Base-by-base conservation (phyloP, 768 basidiomycete genomes). In the Calocera cornea region DNA sequence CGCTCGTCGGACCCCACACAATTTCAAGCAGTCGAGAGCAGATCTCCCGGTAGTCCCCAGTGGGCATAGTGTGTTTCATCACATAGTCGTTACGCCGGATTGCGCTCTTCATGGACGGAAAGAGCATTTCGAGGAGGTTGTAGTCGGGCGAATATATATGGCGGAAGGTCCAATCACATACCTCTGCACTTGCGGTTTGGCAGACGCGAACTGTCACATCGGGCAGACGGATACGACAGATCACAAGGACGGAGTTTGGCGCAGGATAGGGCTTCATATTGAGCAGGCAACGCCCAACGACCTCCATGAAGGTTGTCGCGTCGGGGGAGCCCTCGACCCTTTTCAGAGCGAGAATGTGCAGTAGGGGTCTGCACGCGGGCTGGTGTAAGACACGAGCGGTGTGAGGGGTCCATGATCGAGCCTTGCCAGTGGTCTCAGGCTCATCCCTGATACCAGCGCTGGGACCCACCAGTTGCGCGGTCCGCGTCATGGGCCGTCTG, bases 251-350 rank as follows among this genome's bases (percentile, higher is more conserved):
- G 2, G 76, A 79, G 11, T 79, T 77, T 1, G 69, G 71, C 0
- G 31, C 68, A 0, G 78, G 79, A 50, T 70, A 80, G 0, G 76
- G 78, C n/a, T 78, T 68, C 80, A 81, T 81, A 1, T 67, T 36
- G 31, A 74, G 71, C 0, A 81, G 74, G 0, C 80, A 69, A 0
- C 72, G 69, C 2, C 71, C 47, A 11, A 82, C 71, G 67, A 79
- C 81, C 0, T 71, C 24, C 0, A 41, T 34, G 69, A 82, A 80
- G 1, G 8, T 31, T 8, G 29, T 69, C 0, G 65, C 69, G 27
- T 71, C 77, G 68, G 74, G 78, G 1, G 78, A 74, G 0, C 75
- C 74, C 29, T 74, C 67, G 1, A 74, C 65, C 27, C 79, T 71
- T 12, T 74, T 68, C 7, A 38, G 36, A 14, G 36, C 36, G 14